phyloP scores from a whole-genome alignment of 2,329 filamentous ascomycete genomes.

The Aaosphaeria pasadenensis region DNA sequence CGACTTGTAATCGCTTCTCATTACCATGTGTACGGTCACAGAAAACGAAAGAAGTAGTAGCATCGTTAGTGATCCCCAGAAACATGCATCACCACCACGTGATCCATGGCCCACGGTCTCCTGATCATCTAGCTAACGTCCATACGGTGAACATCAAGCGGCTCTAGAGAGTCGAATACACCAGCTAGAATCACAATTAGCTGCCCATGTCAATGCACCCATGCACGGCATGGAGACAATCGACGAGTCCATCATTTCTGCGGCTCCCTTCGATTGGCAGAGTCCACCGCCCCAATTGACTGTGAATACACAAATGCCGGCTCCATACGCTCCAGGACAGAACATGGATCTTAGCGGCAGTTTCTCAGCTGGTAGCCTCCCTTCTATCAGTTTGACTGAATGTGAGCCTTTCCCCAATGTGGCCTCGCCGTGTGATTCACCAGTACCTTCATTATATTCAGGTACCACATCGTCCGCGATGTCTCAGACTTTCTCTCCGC shows the following conservation, averaged over 20 bases:
- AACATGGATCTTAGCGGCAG: slow-evolving; percentile 17
- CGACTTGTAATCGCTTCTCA: slow-evolving; percentile 37
- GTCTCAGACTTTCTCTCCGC: slow-evolving; percentile 17
- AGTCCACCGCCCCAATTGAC: slow-evolving; percentile 21
- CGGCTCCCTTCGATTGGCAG: slow-evolving; percentile 29
- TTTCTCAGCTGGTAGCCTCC: slow-evolving; percentile 22
- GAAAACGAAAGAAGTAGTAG: slow-evolving; percentile 33
- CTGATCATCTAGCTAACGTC: slow-evolving; percentile 5
- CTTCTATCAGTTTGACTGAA: slow-evolving; percentile 36
- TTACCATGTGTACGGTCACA: slow-evolving; percentile 35
- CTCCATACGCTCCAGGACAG: slow-evolving; percentile 17
- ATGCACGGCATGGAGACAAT: slow-evolving; percentile 37
- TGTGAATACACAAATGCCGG: slow-evolving; percentile 24
- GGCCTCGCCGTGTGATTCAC: slow-evolving; percentile 25
- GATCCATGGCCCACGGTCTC: slow-evolving; percentile 7
- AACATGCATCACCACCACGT: slow-evolving; percentile 16
- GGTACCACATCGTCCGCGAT: slow-evolving; percentile 25
- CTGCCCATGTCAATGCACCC: slow-evolving; percentile 31
- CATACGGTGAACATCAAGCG: slow-evolving; percentile 31
- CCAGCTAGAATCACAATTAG: slow-evolving; percentile 34
- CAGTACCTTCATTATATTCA: slow-evolving; percentile 37
- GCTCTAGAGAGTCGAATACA: slow-evolving; percentile 37
- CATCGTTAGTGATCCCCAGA: slow-evolving; percentile 25
- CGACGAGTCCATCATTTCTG: slow-evolving; percentile 19
- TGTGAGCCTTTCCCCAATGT: slow-evolving; percentile 31